phyloP scores from a whole-genome alignment of 495 filamentous ascomycete species.

The Cercophora sp. region DNA sequence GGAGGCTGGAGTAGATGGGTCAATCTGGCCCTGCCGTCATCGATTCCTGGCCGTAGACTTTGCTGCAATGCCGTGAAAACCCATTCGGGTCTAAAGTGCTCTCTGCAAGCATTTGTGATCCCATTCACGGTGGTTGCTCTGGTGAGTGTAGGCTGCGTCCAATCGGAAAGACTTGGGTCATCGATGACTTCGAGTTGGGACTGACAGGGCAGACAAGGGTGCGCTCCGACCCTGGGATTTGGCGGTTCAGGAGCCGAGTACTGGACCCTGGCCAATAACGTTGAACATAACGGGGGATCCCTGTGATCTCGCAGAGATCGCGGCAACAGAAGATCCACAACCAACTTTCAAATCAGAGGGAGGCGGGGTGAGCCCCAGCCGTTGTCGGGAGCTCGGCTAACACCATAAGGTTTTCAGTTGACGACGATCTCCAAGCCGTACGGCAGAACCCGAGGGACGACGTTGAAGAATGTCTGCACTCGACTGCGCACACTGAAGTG shows the following conservation, averaged over 20 bases:
- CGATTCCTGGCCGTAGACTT: too few species aligned
- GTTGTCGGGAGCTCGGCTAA: constrained; percentile 21
- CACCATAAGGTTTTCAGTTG: constrained; percentile 1
- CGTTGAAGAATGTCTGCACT: too few species aligned
- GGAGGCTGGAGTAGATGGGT: neutral
- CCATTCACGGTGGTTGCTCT: too few species aligned
- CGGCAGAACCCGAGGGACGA: neutral
- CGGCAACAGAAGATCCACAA: constrained; percentile 23
- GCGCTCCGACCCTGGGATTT: constrained; percentile 4
- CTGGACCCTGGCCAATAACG: constrained; percentile 17
- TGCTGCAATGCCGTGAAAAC: too few species aligned
- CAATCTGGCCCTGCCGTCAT: neutral
- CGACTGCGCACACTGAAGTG: too few species aligned
- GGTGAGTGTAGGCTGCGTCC: too few species aligned
- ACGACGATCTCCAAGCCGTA: neutral
- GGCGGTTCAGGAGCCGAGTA: constrained; percentile 8
- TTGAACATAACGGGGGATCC: constrained; percentile 22
- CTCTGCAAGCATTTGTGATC: too few species aligned
- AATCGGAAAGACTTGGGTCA: too few species aligned
- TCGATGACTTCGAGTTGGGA: too few species aligned
- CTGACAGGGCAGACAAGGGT: too few species aligned
- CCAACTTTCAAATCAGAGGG: constrained; percentile 16
- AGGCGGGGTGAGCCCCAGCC: constrained; percentile 3
- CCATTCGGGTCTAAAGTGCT: too few species aligned
- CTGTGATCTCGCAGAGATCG: constrained; percentile 29